Evolutionary conservation across 202 grass and related monocot genomes (phyloP), one percentile per base, ranked within the genome.

Genomic region (Panicum virgatum): DNA sequence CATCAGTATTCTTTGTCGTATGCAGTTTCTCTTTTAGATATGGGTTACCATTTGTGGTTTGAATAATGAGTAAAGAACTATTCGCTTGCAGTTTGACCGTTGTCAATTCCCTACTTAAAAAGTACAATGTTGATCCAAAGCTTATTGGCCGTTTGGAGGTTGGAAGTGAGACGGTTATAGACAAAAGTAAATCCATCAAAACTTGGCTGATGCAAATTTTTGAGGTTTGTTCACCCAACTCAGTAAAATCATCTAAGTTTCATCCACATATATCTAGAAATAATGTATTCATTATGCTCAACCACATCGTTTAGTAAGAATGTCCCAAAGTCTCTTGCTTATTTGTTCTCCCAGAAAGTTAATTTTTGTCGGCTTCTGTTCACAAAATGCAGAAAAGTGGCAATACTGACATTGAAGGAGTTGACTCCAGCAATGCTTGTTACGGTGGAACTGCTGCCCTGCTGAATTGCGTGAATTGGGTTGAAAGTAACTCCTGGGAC

Each of bases 101-200:
- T 48, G 88, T 97, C 72, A 89, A 77, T 16, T 86, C 88, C 46
- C 88, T 97, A 43, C 78, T 97, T 32, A 88, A 93, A 43, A 91
- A 93, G 15, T 93, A 97, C 66, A 80, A 93, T 9, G 70, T 97
- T 46, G 88, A 97, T 79, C 90, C 90, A 7, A 97, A 88, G 77
- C 62, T 87, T 45, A 93, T 97, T 7, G 90, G 93, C 14, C 93
- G 93, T 3, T 79, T 97, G 56, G 94, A 97, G 86, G 88, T 93
- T 58, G 93, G 88, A 48, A 93, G 88, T 27, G 93, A 96, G 75
- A 91, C 93, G 10, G 93, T 93, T 26, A 96, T 96, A 82, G 93
- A 96, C 90, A 96, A 96, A 84, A 96, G 93, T 75, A 96, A 96
- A 88, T 93, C 93, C 29, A 93, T 96, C 88, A 96, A 93, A 43